Evolutionary conservation across 1,284 basidiomycete species (phyloP), one percentile per base, ranked within the genome.

Genomic region (Heimioporus punctisporus): DNA sequence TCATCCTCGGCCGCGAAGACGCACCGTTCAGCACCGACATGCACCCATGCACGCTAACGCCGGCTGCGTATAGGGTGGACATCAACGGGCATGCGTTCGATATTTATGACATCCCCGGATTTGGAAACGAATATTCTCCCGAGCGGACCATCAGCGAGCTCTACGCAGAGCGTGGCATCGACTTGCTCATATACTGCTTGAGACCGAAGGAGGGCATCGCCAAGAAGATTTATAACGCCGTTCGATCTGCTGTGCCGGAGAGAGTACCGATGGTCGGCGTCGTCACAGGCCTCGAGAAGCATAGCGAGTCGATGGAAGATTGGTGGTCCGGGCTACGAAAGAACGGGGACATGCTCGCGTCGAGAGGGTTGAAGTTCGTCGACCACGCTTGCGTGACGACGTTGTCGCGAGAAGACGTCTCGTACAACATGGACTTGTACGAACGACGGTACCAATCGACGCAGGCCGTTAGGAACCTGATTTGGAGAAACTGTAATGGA

Each of bases 321-420:
- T 72, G 70, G 70, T 74, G 70, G 72, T 46, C 57, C 0, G 58
- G 58, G 14, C 15, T 56, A n/a, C 48, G 58, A 28, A 58, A 51
- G 54, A 72, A 72, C 14, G 66, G 70, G 1, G 64, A 69, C 23
- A 59, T 59, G 54, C 59, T 69, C n/a, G 41, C 52, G 44, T 52
- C 60, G 17, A 56, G 66, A 39, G 68, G 69, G n/a, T 48, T 65
- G 51, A 60, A 56, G 15, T 72, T 73, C 55, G 60, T 47, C 42
- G 65, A 63, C 12, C 62, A 71, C 51, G 72, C 66, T 3, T 69
- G 66, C 59, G 64, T 69, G 60, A 69, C 66, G 55, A 69, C 69
- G 39, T 45, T 69, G 48, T 70, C 65, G n/a, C 56, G 64, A 7
- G 65, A 67, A 52, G 65, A 70, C 45, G 65, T 70, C 28, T 67